Conservation (phyloP, 768 basidiomycete species). For the Boletellus ananas region DNA sequence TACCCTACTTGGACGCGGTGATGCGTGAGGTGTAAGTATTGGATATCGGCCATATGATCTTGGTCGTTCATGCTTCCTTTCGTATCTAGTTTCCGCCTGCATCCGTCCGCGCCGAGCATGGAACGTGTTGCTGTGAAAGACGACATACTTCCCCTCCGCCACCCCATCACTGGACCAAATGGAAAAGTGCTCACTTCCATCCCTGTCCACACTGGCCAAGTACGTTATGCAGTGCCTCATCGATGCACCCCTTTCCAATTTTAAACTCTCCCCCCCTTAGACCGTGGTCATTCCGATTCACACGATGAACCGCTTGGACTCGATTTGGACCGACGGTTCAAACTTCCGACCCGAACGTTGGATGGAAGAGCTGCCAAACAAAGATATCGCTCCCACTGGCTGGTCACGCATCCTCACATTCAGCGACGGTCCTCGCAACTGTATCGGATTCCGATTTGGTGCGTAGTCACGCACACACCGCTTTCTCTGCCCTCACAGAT, state of each 20-base stretch:
- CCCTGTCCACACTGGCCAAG: conserved; percentile 2
- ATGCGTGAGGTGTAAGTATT: conserved; percentile 4
- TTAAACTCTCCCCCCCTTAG: neutral
- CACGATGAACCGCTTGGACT: conserved; percentile 4
- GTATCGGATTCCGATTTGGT: conserved; percentile 7
- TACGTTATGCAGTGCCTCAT: neutral
- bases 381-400: conserved; percentile 1
- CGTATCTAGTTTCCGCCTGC: neutral
- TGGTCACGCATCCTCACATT: conserved; percentile 7
- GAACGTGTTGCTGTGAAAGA: conserved; percentile 3
- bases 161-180: neutral
- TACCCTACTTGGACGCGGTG: conserved; percentile 5
- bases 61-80: neutral
- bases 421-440: conserved; percentile 6
- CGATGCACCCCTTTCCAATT: no score
- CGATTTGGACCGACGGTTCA: neutral
- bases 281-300: conserved; percentile 3
- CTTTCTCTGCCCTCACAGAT: no score
- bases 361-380: neutral
- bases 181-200: conserved; percentile 3
- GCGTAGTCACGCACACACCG: neutral
- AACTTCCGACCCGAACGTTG: conserved; percentile 2
- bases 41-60: no score
- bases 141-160: conserved; percentile 1
- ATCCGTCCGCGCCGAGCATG: conserved; percentile 2